Evolutionary conservation across 2,329 filamentous ascomycete genomes (phyloP).

Genomic region (Venturia nashicola): DNA sequence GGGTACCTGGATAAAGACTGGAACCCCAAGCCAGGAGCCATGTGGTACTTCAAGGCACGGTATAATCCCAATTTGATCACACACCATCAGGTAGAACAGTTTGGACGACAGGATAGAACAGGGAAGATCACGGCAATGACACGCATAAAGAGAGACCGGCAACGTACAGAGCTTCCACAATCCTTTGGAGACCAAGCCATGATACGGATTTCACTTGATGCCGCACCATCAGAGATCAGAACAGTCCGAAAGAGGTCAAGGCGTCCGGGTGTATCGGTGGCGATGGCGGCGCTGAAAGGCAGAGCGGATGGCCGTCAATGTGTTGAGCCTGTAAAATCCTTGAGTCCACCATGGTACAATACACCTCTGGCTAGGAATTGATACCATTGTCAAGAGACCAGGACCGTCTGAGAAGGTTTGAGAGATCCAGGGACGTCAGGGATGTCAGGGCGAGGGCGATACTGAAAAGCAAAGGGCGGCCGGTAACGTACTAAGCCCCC

Average conservation of each 20-base stretch:
- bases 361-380: not conserved
- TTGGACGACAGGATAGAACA: not conserved
- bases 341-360: not conserved
- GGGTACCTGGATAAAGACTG: not conserved
- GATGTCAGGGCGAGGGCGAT: not conserved
- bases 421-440: not conserved
- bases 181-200: not conserved
- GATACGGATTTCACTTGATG: not conserved
- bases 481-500: not conserved
- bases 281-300: not conserved
- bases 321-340: not conserved
- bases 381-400: not conserved
- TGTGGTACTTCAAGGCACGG: not conserved
- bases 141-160: not conserved
- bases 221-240: not conserved
- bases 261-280: not conserved
- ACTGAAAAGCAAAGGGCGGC: not conserved
- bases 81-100: not conserved
- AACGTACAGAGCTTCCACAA: not conserved
- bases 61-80: not conserved
- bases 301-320: not conserved
- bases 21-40: not conserved
- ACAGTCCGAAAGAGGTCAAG: not conserved
- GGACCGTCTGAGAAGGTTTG: not conserved
- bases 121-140: not conserved